Base-by-base conservation (phyloP, 352 stramenopile species). In the Phytophthora foliorum region DNA sequence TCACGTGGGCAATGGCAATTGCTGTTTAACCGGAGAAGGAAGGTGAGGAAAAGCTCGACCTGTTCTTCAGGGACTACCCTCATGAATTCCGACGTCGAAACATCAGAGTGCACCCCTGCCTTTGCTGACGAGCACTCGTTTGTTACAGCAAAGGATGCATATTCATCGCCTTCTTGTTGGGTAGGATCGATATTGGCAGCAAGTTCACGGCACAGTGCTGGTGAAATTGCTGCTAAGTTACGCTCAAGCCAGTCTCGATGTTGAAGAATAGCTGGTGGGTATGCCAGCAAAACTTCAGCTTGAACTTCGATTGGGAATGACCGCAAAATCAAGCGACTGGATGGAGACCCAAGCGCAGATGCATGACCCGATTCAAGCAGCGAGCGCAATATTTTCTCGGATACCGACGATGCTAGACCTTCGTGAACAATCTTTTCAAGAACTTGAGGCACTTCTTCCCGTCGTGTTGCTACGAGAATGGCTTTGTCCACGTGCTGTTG, bases 181-280 rank as follows among this genome's bases (percentile, higher is more conserved):
- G 25, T 57, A 19, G 86, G 85, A 44, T 92, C 81, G 53, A 93
- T 69, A 6, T 74, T 69, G 7, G 53, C 51, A 9, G 85, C 78
- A 9, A 95, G 61, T 19, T 72, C 51, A 4, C 53, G 24, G 24
- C 80, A 92, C 6, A 82, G 57, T 2, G 60, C 34, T 14, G 60
- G 63, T 3, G 83, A 61, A 27, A 94, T 80, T 1, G 57, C 34
- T 27, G 59, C 50, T 22, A 93, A 42, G 22, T 92, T 81, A 2
- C 86, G 82, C 17, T 87, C 24, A 11, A 95, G 52, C 86, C 86
- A 95, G 46, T 93, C 86, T 31, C 88, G 85, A 57, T 94, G 88
- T 34, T 80, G 65, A 48, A 93, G 57, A 42, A 95, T 74, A 24
- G 78, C 65, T 21, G 74, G 57, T 0, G 79, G 69, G 34, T 79